These are phyloP conservation scores for Rhododendron ferrugineum DNA, from an alignment of 148 eudicot genomes.

Conservation along the genomic window DNA sequence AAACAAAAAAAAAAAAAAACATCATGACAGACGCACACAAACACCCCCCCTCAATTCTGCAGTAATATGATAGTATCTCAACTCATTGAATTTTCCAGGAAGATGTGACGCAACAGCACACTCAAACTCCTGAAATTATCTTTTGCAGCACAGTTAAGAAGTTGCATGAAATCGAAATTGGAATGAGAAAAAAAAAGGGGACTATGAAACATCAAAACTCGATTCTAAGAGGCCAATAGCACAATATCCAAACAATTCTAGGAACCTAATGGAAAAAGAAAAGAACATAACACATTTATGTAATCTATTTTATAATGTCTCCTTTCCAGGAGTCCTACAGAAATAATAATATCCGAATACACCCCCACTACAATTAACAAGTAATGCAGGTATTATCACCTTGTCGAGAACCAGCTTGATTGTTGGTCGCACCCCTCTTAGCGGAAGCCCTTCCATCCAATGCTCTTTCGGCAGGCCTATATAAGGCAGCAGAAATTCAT, in stretches of 20 bases:
- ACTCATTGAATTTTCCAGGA: neutral
- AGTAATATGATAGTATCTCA: neutral
- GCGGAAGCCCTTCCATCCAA: conserved; percentile 61
- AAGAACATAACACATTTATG: neutral
- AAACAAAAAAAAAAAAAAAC: neutral
- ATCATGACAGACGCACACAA: neutral
- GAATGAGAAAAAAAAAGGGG: neutral
- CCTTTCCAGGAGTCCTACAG: neutral
- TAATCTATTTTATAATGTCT: neutral
- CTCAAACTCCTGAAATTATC: neutral
- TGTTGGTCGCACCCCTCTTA: conserved; percentile 50
- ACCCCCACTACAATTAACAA: neutral
- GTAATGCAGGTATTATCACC: conserved; percentile 27
- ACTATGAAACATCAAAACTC: neutral
- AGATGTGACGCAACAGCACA: neutral
- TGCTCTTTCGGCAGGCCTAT: conserved; percentile 67
- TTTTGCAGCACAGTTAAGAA: neutral
- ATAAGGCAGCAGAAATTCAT: neutral
- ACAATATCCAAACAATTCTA: neutral
- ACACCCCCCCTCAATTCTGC: neutral
- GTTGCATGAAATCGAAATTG: neutral
- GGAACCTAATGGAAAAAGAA: neutral
- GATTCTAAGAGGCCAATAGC: neutral
- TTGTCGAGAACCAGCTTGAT: conserved; percentile 45
- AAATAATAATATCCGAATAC: neutral